phyloP scores from a whole-genome alignment of 2,329 filamentous ascomycete species.

The Raffaelea ambrosiae region DNA sequence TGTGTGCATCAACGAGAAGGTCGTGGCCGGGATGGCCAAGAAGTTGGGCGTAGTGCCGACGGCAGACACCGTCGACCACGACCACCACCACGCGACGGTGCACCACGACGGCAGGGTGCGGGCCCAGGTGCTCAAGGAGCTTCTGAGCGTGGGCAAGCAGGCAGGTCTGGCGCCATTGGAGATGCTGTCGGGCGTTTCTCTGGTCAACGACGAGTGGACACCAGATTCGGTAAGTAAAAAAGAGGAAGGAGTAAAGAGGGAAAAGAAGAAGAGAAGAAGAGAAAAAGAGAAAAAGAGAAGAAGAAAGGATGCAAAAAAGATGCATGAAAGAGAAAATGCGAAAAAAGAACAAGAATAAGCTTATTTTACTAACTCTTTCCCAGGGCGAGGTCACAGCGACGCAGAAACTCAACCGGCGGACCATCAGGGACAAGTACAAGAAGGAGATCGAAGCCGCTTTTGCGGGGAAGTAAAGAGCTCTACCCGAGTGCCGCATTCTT shows the following conservation, averaged over 20 bases:
- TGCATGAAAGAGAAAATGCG: background rate
- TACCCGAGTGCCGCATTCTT: no score
- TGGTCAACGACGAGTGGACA: constrained; percentile 83
- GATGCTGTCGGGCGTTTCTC: constrained; percentile 65
- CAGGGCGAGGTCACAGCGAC: constrained; percentile 54
- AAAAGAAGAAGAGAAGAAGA: no score
- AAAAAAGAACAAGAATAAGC: background rate
- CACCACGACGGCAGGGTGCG: constrained; percentile 60
- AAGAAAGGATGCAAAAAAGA: background rate
- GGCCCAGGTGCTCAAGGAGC: constrained; percentile 53
- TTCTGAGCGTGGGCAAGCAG: constrained; percentile 55
- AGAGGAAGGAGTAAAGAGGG: background rate
- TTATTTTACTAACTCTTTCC: background rate
- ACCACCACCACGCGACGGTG: constrained; percentile 34
- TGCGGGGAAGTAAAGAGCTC: constrained; percentile 3
- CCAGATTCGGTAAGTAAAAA: constrained; percentile 35
- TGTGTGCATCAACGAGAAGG: constrained; percentile 60
- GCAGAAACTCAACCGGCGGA: constrained; percentile 50
- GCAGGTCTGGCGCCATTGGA: constrained; percentile 64
- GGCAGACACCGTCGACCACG: constrained; percentile 5
- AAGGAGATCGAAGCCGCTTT: constrained; percentile 40
- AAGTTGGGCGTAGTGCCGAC: constrained; percentile 43
- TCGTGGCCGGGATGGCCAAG: constrained; percentile 50
- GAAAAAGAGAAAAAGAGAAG: background rate
- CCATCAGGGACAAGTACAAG: constrained; percentile 40